Conservation (phyloP, 1,139 yeast genomes). For the Taphrina pruni region DNA sequence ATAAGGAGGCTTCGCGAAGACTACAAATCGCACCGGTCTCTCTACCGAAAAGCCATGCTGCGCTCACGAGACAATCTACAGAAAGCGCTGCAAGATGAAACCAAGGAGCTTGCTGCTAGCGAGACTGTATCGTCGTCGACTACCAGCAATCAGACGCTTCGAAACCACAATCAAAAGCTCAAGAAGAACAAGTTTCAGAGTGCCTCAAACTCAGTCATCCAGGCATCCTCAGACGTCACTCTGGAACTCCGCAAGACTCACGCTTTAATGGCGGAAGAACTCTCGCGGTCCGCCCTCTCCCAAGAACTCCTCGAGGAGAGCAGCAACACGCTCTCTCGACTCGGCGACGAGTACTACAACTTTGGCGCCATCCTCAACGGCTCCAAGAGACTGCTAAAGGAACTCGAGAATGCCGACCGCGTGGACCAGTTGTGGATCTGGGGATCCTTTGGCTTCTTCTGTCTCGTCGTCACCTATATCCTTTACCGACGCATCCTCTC, state of each 20-base stretch:
- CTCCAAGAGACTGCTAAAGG: slow-evolving; percentile 63
- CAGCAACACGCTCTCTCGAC: slow-evolving; percentile 58
- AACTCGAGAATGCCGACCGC: slow-evolving; percentile 70
- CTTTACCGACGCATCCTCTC: slow-evolving; percentile 35
- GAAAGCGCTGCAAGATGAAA: not conserved
- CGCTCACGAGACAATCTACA: slow-evolving; percentile 18
- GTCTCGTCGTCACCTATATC: slow-evolving; percentile 22
- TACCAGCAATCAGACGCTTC: not conserved
- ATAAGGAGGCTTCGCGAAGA: slow-evolving; percentile 18
- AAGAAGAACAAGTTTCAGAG: slow-evolving; percentile 13
- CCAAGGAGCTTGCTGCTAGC: slow-evolving; percentile 8
- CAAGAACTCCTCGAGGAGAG: slow-evolving; percentile 67
- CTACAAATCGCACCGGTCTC: slow-evolving; percentile 7
- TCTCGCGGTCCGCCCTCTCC: slow-evolving; percentile 64
- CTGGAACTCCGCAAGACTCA: slow-evolving; percentile 40
- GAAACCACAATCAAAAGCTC: not conserved
- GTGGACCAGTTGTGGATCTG: slow-evolving; percentile 66
- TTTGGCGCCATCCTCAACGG: slow-evolving; percentile 63
- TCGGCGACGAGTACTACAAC: slow-evolving; percentile 61
- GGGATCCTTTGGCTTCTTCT: slow-evolving; percentile 60
- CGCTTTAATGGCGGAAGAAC: slow-evolving; percentile 48
- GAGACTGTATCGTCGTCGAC: not conserved
- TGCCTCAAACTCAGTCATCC: slow-evolving; percentile 25
- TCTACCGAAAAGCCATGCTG: slow-evolving; percentile 30
- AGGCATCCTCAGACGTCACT: slow-evolving; percentile 40